Evolutionary conservation across 2,329 filamentous ascomycete species (phyloP).

Genomic region (Paraphaeosphaeria sporulosa): DNA sequence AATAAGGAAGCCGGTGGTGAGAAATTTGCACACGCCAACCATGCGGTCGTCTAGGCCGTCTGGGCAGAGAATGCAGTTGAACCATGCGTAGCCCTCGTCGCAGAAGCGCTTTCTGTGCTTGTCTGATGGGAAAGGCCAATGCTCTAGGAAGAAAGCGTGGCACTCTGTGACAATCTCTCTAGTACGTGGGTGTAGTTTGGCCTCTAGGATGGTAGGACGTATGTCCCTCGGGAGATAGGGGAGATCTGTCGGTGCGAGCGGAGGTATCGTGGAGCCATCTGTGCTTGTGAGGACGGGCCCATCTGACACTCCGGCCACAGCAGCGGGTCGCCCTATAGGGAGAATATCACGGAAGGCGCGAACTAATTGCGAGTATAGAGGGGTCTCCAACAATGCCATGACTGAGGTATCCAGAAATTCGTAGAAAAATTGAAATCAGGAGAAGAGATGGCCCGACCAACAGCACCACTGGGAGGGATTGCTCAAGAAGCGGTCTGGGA

Average conservation of each 20-base stretch:
- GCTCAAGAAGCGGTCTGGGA: not conserved
- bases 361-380: conserved; percentile 4
- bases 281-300: conserved; percentile 1
- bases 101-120: conserved; percentile 8
- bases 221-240: not conserved
- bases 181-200: conserved; percentile 5
- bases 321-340: not conserved
- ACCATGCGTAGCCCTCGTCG: conserved; percentile 9
- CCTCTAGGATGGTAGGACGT: conserved; percentile 3
- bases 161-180: not conserved
- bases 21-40: conserved; percentile 1
- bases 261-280: conserved; percentile 4
- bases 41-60: conserved; percentile 4
- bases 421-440: not conserved
- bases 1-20: conserved; percentile 3
- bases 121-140: conserved; percentile 4
- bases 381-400: not conserved
- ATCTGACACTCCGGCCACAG: not conserved
- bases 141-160: conserved; percentile 4
- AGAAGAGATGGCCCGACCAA: not conserved
- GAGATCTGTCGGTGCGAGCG: conserved; percentile 1
- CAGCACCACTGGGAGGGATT: not conserved
- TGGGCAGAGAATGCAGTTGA: conserved; percentile 3
- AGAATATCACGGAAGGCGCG: conserved; percentile 1
- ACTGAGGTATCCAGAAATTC: not conserved